These are phyloP conservation scores for Apiospora arundinis DNA, from an alignment of 2,329 filamentous ascomycete species.

Conservation along the genomic window DNA sequence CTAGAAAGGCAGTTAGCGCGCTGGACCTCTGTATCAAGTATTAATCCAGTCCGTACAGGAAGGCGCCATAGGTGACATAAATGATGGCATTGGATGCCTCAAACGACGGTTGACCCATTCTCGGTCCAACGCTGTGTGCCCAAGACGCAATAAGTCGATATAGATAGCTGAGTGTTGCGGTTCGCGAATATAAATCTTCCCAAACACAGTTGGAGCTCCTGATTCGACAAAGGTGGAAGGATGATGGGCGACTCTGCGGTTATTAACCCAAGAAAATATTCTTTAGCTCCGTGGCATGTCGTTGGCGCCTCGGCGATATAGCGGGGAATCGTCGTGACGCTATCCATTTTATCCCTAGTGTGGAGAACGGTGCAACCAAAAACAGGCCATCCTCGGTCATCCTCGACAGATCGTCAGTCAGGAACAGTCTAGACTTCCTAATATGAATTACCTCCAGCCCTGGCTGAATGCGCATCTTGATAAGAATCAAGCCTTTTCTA, in stretches of 20 bases:
- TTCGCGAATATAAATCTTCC: neutral
- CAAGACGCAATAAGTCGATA: neutral
- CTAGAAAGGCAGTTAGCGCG: constrained; percentile 46
- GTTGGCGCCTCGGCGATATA: constrained; percentile 11
- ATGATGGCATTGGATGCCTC: constrained; percentile 84
- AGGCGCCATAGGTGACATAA: constrained; percentile 78
- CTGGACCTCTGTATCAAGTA: neutral
- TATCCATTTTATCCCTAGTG: constrained; percentile 19
- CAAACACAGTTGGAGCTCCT: neutral
- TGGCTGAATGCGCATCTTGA: neutral
- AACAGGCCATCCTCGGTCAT: constrained; percentile 15
- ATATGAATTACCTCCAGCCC: neutral
- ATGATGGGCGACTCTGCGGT: neutral
- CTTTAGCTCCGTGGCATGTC: neutral
- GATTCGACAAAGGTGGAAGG: neutral
- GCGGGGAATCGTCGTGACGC: constrained; percentile 19
- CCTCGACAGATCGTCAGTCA: constrained; percentile 12
- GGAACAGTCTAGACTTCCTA: neutral
- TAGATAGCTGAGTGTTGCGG: neutral
- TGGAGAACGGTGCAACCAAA: constrained; percentile 4
- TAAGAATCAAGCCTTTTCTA: neutral
- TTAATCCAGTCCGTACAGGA: constrained; percentile 63
- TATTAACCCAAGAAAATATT: neutral
- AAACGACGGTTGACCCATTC: constrained; percentile 77
- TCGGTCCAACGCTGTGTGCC: neutral